Percentiles rank a stretch among this genome's conserved stretches.
phyloP scores from a whole-genome alignment of 1,139 yeast species.

The Diutina scorzettiae region DNA sequence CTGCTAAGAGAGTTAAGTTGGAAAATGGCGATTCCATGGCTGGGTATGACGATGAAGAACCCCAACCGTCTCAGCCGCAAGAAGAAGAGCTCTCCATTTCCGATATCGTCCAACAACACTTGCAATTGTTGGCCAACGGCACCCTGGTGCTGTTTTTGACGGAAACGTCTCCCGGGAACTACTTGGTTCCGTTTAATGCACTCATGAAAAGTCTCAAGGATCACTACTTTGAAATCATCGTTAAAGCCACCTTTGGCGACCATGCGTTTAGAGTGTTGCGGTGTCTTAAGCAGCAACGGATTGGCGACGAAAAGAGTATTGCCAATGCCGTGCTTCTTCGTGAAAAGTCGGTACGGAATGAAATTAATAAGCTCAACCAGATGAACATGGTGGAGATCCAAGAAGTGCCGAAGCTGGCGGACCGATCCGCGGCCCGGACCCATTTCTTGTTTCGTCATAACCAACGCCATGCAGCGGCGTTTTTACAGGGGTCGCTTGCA shows the following conservation, averaged over 20 bases:
- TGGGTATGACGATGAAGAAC: conserved; percentile 12
- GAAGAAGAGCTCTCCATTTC: conserved; percentile 9
- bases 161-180: conserved; percentile 31
- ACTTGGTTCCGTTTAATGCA: conserved; percentile 29
- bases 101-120: conserved; percentile 29
- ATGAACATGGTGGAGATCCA: conserved; percentile 62
- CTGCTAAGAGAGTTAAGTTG: conserved; percentile 28
- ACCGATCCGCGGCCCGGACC: conserved; percentile 84
- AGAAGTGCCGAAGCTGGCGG: conserved; percentile 87
- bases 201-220: conserved; percentile 37
- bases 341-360: conserved; percentile 63
- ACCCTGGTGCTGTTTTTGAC: conserved; percentile 12
- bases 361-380: conserved; percentile 42
- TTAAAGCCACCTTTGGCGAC: conserved; percentile 45
- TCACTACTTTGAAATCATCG: conserved; percentile 46
- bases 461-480: conserved; percentile 21
- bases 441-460: conserved; percentile 72
- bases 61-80: conserved; percentile 5
- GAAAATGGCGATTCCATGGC: conserved; percentile 18
- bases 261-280: conserved; percentile 54
- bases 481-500: conserved; percentile 11
- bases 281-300: conserved; percentile 51
- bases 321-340: conserved; percentile 65
- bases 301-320: conserved; percentile 79
- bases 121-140: conserved; percentile 36